phyloP scores from a whole-genome alignment of 805 yeast species.

The Metschnikowia cubensis region DNA sequence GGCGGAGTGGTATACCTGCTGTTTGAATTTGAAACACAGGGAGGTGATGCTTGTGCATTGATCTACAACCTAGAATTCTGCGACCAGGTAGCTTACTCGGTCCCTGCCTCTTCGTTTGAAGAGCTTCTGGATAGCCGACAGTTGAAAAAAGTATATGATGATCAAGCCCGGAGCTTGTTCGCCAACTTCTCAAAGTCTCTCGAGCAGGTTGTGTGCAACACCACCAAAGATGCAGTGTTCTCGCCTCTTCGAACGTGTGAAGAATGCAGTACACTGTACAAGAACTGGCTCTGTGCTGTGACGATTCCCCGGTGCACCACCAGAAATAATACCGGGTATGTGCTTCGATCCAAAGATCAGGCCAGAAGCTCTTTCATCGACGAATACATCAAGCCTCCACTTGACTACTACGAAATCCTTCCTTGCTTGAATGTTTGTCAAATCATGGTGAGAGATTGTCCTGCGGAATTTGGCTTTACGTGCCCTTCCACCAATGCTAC shows the following conservation, averaged over 20 bases:
- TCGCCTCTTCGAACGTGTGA: slow-evolving; percentile 73
- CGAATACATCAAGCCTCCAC: slow-evolving; percentile 47
- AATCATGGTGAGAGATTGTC: slow-evolving; percentile 78
- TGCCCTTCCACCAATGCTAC: slow-evolving; percentile 56
- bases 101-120: slow-evolving; percentile 47
- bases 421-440: slow-evolving; percentile 86
- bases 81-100: slow-evolving; percentile 78
- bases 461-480: slow-evolving; percentile 64
- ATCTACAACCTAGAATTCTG: slow-evolving; percentile 77
- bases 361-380: slow-evolving; percentile 64
- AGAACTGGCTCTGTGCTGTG: slow-evolving; percentile 86
- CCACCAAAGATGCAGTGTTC: slow-evolving; percentile 58
- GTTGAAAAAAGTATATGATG: slow-evolving; percentile 51
- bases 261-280: slow-evolving; percentile 68
- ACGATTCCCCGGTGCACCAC: slow-evolving; percentile 84
- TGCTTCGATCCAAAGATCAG: slow-evolving; percentile 40
- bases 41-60: slow-evolving; percentile 59
- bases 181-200: slow-evolving; percentile 70
- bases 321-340: slow-evolving; percentile 40
- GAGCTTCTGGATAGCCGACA: slow-evolving; percentile 12
- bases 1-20: slow-evolving; percentile 66
- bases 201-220: slow-evolving; percentile 73
- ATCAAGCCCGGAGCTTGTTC: slow-evolving; percentile 52
- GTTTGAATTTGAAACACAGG: slow-evolving; percentile 54
- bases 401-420: slow-evolving; percentile 68